Conservation (phyloP, 148 eudicot genomes). For the Rheum nobile region DNA sequence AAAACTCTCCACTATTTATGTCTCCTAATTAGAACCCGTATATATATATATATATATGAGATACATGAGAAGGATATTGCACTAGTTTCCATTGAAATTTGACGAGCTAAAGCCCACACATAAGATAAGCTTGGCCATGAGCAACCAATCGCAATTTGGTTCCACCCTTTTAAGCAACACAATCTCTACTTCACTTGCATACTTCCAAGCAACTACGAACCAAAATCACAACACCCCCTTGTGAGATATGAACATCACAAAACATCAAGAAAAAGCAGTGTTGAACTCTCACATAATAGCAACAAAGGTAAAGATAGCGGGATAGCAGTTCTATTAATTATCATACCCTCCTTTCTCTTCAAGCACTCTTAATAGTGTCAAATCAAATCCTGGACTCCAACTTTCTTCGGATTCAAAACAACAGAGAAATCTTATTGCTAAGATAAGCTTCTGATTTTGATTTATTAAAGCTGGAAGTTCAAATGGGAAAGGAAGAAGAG, state of each 20-base stretch:
- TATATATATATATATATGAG: too few relatives aligned
- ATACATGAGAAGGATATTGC: too few relatives aligned
- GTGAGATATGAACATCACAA: neutral
- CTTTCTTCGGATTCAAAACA: neutral
- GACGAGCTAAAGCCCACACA: neutral
- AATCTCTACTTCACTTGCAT: neutral
- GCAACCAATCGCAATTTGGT: neutral
- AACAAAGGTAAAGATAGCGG: neutral
- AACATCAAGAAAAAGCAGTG: neutral
- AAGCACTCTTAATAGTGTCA: too few relatives aligned
- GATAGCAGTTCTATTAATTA: neutral
- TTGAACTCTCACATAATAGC: neutral
- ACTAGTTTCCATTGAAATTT: neutral
- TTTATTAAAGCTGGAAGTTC: neutral
- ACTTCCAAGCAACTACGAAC: neutral
- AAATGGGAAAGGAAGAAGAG: neutral
- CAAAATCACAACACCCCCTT: neutral
- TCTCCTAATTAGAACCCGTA: too few relatives aligned
- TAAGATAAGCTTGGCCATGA: neutral
- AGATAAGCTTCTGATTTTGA: neutral
- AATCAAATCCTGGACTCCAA: neutral
- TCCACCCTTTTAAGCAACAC: neutral
- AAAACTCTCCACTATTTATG: too few relatives aligned
- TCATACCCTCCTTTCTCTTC: too few relatives aligned
- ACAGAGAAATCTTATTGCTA: neutral